Base-by-base conservation (phyloP, 805 yeast species). In the Candida ficus region DNA sequence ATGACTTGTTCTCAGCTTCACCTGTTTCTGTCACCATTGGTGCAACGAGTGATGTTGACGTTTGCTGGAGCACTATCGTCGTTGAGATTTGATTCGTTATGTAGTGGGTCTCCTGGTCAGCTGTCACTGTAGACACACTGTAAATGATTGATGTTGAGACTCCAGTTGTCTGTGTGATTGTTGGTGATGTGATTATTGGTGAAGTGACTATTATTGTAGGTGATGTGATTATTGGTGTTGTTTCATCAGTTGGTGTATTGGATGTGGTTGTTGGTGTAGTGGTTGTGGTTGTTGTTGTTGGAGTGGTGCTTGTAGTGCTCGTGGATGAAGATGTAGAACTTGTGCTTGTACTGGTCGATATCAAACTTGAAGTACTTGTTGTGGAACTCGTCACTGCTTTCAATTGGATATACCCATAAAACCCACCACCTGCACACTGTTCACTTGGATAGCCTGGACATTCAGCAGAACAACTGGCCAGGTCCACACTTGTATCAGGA, bases 371-470 rank as follows among this genome's bases (percentile, higher is more conserved):
- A 23, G 37, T 40, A 18, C 25, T 16, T n/a, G 26, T 18, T 5
- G n/a, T 6, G 11, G 46, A 38, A 2, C 48, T 43, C 4, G 35
- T 27, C 2, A 48, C 39, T 7, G 39, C 35, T 12, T 31, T 33
- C 7, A 65, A 28, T 10, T 58, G 51, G 13, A 71, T 51, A 47
- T 73, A 73, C 2, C 75, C 77, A 52, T 43, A 73, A 27, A 52
- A 53, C 0, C 70, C 74, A 39, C 44, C 34, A 3, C 65, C 60
- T 9, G 68, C 75, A 53, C 76, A 71, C 16, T 51, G 39, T 32
- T 70, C 73, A 34, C 42, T 41, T 7, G 60, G 59, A 39, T 43
- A 68, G 2, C 75, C 73, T 4, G 74, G 73, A 52, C 76, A 71
- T 1, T 54, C 47, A 4, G 39, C 39, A 20, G 49, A 43, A 53